phyloP scores from a whole-genome alignment of 805 yeast genomes.

The Saccharomycodes ludwigii region DNA sequence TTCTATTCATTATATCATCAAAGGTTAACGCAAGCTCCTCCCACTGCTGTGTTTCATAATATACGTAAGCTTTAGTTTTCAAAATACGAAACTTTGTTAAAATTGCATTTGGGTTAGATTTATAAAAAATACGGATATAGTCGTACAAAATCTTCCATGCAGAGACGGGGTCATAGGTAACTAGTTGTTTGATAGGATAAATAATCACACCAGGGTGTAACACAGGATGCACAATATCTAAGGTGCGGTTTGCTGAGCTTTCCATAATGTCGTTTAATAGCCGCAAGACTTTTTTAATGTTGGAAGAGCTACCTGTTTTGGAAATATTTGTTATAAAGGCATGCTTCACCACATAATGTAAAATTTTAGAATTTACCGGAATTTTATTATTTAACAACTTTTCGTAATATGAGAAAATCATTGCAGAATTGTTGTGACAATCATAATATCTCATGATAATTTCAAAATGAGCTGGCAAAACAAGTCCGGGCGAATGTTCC shows the following conservation, averaged over 20 bases:
- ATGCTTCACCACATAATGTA: slow-evolving; percentile 20
- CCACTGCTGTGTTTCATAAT: slow-evolving; percentile 21
- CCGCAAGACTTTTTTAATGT: slow-evolving; percentile 18
- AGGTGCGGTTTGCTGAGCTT: slow-evolving; percentile 13
- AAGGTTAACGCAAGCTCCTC: slow-evolving; percentile 15
- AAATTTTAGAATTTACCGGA: slow-evolving; percentile 17
- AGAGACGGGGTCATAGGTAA: slow-evolving; percentile 19
- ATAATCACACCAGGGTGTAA: slow-evolving; percentile 25
- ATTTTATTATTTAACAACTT: slow-evolving; percentile 16
- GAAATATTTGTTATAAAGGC: slow-evolving; percentile 18
- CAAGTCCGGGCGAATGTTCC: slow-evolving; percentile 8
- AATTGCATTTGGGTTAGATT: slow-evolving; percentile 8
- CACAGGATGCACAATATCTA: slow-evolving; percentile 12
- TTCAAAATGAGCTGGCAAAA: slow-evolving; percentile 18
- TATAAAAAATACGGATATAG: slow-evolving; percentile 18
- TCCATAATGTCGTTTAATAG: slow-evolving; percentile 22
- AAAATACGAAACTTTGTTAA: background rate
- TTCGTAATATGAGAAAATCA: slow-evolving; percentile 17
- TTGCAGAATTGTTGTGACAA: slow-evolving; percentile 15
- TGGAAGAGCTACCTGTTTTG: too few relatives aligned
- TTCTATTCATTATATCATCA: slow-evolving; percentile 11
- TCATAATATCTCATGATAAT: slow-evolving; percentile 21
- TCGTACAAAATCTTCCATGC: slow-evolving; percentile 23
- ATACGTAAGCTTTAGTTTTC: background rate
- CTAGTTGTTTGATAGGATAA: slow-evolving; percentile 24